Evolutionary conservation across 495 filamentous ascomycete species (phyloP), one percentile per base, ranked within the genome.

Genomic region (Cercophora scortea): DNA sequence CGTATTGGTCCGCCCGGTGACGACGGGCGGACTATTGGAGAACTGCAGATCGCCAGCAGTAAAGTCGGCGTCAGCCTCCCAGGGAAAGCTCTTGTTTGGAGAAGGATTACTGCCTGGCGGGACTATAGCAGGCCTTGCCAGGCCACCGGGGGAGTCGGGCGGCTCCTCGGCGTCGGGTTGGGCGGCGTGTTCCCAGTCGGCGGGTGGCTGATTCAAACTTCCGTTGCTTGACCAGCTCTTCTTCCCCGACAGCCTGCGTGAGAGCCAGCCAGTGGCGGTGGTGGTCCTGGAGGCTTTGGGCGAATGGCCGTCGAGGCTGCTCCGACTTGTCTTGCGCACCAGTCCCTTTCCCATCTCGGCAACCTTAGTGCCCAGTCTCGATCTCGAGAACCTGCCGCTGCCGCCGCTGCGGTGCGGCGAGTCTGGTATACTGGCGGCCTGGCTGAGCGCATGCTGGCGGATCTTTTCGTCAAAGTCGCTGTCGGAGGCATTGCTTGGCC

Each of bases 1-100:
- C 47, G 61, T 68, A 54, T 76, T 77, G 57, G 55, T 61, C 38
- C 61, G 63, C 7, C 71, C 64, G 38, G 73, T 59, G 18, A 53
- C 61, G 15, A 82, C 67, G 13, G 77, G 78, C 35, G 84, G 83
- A 39, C 82, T 86, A 11, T 72, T 64, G 4, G 84, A 86, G 8
- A 83, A 58, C 45, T 85, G 78, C 33, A 86, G 51, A 43, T 82
- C 82, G 17, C 71, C 72, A 25, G 74, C 78, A n/a, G 83, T 85
- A 53, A 89, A 84, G 38, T 87, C 84, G 6, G 77, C 70, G 43
- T 79, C 76, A 15, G 76, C 59, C 41, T 85, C 72, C 79, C 78
- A 82, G 25, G 78, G 73, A 17, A 67, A 72, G 53, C 71, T 71
- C 53, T 74, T 69, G 38, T 79, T 68, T 3, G 75, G 67, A 17